Evolutionary conservation across 2,329 filamentous ascomycete species (phyloP), one percentile per base, ranked within the genome.

Genomic region (Colletotrichum sidae): DNA sequence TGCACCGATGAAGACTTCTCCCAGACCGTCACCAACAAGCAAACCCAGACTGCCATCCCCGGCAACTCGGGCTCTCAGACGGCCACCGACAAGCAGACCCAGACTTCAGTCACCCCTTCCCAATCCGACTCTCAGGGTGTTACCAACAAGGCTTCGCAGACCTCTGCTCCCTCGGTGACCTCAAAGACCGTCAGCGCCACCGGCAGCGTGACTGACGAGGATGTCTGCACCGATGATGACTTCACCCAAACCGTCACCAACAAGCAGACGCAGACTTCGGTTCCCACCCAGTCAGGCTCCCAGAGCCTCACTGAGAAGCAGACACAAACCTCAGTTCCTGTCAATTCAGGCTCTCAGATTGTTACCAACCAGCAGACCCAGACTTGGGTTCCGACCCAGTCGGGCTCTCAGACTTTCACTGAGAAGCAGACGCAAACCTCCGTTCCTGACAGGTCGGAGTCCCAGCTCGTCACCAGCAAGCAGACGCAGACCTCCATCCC

Each of bases 401-500:
- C 25, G 25, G 25, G 25, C 44, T 33, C 45, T 33, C 33, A 49
- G 15, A 49, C 35, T 34, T 49, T 34, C 37, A 49, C 44, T 45
- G 41, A 57, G 17, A 49, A 41, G 51, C 39, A 45, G 59, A 44
- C 47, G 35, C 39, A 46, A 15, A 46, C 39, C 13, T 51, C 51
- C 9, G 15, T 45, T n/a, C 11, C 25, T 25, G 25, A 25, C 25
- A 25, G 4, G 25, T 25, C 25, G 3, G 4, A 25, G 4, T 33
- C 45, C 46, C 33, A 49, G 15, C 39, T 17, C 34, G 49, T 34
- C 37, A 49, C 44, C 54, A 45, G 49, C 37, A 57, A 41, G 44
- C 39, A 45, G 59, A 44, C 47, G 35, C 39, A 46, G 34, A 44
- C 63, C 44, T 61, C 68, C 25, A 59, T 44, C 11, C 55, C 60